phyloP scores from a whole-genome alignment of 495 filamentous ascomycete genomes.

The Neurospora discreta region DNA sequence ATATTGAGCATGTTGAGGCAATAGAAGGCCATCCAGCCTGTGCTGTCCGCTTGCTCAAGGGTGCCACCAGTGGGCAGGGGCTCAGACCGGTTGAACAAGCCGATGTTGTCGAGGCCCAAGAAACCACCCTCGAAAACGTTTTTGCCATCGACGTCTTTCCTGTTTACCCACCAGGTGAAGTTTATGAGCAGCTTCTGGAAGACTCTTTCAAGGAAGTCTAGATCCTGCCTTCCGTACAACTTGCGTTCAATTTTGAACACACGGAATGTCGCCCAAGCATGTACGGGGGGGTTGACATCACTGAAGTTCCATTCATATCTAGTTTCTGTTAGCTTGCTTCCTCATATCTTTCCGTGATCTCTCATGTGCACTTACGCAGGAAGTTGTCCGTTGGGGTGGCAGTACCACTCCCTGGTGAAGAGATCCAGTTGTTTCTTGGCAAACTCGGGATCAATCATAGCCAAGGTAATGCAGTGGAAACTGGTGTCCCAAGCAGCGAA shows the following conservation, averaged over 20 bases:
- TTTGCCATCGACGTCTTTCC: constrained; percentile 86
- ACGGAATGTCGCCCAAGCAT: constrained; percentile 90
- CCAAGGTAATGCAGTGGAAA: constrained; percentile 89
- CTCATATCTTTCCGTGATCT: not conserved
- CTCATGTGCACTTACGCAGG: constrained; percentile 32
- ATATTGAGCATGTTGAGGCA: constrained; percentile 94
- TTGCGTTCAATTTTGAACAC: constrained; percentile 98
- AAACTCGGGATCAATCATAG: constrained; percentile 95
- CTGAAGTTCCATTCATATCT: constrained; percentile 97
- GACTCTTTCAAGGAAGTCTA: constrained; percentile 90
- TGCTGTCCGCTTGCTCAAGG: constrained; percentile 92
- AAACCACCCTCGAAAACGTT: constrained; percentile 97
- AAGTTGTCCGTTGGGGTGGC: constrained; percentile 94
- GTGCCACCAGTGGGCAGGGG: constrained; percentile 87
- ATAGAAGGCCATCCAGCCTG: constrained; percentile 98
- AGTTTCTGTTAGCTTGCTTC: not conserved
- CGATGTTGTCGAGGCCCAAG: constrained; percentile 94
- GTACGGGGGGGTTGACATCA: constrained; percentile 92
- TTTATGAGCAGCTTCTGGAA: constrained; percentile 94
- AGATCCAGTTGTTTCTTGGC: constrained; percentile 96
- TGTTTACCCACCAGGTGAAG: constrained; percentile 99
- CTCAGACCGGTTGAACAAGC: constrained; percentile 95
- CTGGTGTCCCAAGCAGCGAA: constrained; percentile 97
- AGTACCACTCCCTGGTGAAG: constrained; percentile 96
- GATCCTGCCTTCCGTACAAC: constrained; percentile 85